Conservation (phyloP, 108 stramenopile species). For the Cyclotella cryptica region DNA sequence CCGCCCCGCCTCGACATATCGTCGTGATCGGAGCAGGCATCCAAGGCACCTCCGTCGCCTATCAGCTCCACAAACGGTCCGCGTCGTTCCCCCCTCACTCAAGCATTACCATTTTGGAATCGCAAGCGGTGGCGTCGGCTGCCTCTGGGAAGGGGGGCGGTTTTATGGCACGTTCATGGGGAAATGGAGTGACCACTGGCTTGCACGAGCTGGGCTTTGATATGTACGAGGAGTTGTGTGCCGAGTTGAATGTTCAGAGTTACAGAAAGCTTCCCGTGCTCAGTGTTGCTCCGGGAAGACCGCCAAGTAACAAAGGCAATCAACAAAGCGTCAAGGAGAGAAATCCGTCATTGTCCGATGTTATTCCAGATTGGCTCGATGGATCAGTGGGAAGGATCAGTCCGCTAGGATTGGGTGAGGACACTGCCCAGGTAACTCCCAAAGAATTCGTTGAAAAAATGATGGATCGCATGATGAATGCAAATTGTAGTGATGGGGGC, state of each 20-base stretch:
- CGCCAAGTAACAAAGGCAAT: background rate
- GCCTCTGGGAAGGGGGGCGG: constrained; percentile 93
- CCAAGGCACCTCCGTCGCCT: constrained; percentile 80
- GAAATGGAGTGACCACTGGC: constrained; percentile 31
- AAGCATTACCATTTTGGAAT: constrained; percentile 78
- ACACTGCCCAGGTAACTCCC: constrained; percentile 90
- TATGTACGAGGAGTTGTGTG: constrained; percentile 80
- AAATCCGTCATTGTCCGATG: constrained; percentile 31
- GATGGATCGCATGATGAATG: constrained; percentile 49
- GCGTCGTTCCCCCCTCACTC: constrained; percentile 30
- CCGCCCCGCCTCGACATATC: constrained; percentile 41
- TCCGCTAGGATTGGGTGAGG: constrained; percentile 79
- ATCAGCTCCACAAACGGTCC: constrained; percentile 48
- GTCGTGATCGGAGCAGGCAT: constrained; percentile 90
- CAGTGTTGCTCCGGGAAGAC: constrained; percentile 66
- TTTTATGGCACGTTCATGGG: constrained; percentile 82
- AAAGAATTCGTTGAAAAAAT: constrained; percentile 84
- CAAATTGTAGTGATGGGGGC: constrained; percentile 8
- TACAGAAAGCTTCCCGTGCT: constrained; percentile 88
- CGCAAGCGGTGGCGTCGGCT: constrained; percentile 72
- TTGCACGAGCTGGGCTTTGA: constrained; percentile 77
- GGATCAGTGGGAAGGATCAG: constrained; percentile 67
- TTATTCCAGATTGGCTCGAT: constrained; percentile 80
- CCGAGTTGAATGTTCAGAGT: constrained; percentile 59
- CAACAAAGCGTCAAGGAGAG: constrained; percentile 29